phyloP scores from a whole-genome alignment of 2,329 filamentous ascomycete genomes.

The Fusarium albidum region DNA sequence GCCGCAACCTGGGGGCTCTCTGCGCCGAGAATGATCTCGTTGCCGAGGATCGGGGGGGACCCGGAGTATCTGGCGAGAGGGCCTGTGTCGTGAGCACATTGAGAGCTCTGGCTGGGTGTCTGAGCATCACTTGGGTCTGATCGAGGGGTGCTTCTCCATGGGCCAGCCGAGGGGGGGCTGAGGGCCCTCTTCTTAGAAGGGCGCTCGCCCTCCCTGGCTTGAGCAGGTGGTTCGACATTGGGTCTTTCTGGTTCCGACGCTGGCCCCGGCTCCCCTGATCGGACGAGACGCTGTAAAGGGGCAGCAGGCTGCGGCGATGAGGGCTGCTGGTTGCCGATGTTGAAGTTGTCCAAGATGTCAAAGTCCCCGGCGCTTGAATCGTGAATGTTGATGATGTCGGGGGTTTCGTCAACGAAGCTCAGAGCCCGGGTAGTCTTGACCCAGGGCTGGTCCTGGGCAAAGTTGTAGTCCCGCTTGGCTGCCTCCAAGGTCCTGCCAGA shows the following conservation, averaged over 20 bases:
- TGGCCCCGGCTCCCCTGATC: constrained; percentile 5
- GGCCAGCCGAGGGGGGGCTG: constrained; percentile 26
- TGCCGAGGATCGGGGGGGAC: constrained; percentile 3
- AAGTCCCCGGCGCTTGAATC: constrained; percentile 31
- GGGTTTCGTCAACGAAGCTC: constrained; percentile 43
- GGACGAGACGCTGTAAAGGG: constrained; percentile 3
- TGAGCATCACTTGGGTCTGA: constrained; percentile 17
- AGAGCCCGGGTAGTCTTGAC: constrained; percentile 37
- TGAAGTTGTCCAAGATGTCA: constrained; percentile 17
- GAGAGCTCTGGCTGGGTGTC: constrained; percentile 28
- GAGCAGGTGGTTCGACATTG: neutral
- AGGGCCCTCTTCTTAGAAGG: constrained; percentile 35
- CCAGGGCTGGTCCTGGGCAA: constrained; percentile 41
- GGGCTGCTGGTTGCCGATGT: constrained; percentile 6
- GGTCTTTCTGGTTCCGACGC: constrained; percentile 8
- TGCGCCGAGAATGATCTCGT: constrained; percentile 11
- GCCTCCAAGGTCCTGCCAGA: constrained; percentile 27
- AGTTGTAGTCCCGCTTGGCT: constrained; percentile 32
- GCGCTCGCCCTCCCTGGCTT: constrained; percentile 7
- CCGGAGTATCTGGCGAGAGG: constrained; percentile 16
- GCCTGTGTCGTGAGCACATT: constrained; percentile 3
- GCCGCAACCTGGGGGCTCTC: constrained; percentile 13
- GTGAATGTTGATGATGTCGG: constrained; percentile 40
- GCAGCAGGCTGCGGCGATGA: constrained; percentile 16
- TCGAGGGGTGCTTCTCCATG: constrained; percentile 22